Base-by-base conservation (phyloP, 78 protist species). In the Dictyostelium purpureum region DNA sequence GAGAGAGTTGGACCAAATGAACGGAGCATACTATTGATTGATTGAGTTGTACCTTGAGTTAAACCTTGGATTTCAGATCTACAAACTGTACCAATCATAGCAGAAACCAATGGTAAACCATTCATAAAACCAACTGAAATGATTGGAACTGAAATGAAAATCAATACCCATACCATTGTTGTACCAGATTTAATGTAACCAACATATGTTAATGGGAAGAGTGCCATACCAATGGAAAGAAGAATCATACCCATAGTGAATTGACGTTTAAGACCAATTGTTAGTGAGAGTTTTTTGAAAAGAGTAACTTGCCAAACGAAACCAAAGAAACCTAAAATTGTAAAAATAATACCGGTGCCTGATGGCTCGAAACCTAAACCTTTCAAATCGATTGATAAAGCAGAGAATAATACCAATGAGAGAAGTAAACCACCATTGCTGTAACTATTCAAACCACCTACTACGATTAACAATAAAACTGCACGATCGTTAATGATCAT, bases 1-100 rank as follows among this genome's bases (percentile, higher is more conserved):
- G 83, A 73, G 12, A 85, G 26, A 9, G 92, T 66, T 5, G 92
- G 92, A 19, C 92, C 92, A 57, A 85, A 85, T 24, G 92, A 45
- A 35, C 92, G 38, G 24, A 85, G 75, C 59, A 85, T 61, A 28
- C 76, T 59, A 35, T 73, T 85, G 51, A 73, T 24, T 37, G 92
- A 85, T 61, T 85, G 92, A 3, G 80, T 6, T 0, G 75, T 31
- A 21, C 92, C 92, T 47, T 85, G 92, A 6, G 92, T 85, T 18
- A 85, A 38, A 19, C 92, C 92, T 59, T 85, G 92, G 2, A 85
- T 49, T 42, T 85, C 82, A 16, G 92, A 74, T 6, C 47, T 57
- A 18, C 82, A 70, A 21, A 75, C 79, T 45, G 71, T 85, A 6
- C 82, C 92, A 21, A 85, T 65, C 92, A 85, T 85, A 18, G 66